These are phyloP conservation scores for Cucumis sativus DNA, from an alignment of 306 rosid genomes.

Conservation along the genomic window DNA sequence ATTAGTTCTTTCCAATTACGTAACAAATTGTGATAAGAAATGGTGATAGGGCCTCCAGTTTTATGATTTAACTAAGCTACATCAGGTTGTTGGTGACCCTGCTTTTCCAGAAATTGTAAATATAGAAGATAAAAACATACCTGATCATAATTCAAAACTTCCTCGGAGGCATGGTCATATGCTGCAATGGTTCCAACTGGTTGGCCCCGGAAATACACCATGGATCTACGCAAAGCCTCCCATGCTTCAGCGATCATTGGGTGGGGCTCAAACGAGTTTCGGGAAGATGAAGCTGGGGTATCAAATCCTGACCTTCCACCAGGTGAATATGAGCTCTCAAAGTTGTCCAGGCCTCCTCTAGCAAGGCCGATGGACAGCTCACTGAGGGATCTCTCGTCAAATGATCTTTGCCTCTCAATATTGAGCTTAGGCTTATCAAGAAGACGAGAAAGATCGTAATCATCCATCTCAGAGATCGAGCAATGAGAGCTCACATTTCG, in stretches of 20 bases:
- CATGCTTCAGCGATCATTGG: constrained; percentile 14
- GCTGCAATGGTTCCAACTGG: constrained; percentile 18
- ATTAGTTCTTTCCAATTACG: not conserved
- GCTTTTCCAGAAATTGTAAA: not conserved
- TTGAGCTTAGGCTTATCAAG: constrained; percentile 48
- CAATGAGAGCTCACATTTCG: constrained; percentile 42
- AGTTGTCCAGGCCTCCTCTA: constrained; percentile 47
- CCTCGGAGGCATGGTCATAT: constrained; percentile 14
- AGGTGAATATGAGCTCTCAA: constrained; percentile 38
- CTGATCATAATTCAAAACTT: constrained; percentile 16
- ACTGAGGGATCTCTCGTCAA: constrained; percentile 64
- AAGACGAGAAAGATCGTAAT: constrained; percentile 43
- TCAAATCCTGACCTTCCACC: constrained; percentile 61
- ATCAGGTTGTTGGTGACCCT: not conserved
- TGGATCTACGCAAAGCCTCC: constrained; percentile 14
- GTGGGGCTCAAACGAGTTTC: constrained; percentile 13
- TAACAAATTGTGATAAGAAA: not conserved
- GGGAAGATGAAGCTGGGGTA: constrained; percentile 21
- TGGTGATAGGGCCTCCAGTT: not conserved
- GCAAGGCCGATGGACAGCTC: constrained; percentile 42
- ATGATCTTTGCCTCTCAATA: constrained; percentile 64
- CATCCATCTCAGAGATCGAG: constrained; percentile 60
- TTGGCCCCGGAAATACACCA: constrained; percentile 14
- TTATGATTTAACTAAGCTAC: not conserved
- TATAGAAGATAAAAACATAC: not conserved